phyloP scores from a whole-genome alignment of 352 stramenopile species.

The Aphanomyces euteiches region DNA sequence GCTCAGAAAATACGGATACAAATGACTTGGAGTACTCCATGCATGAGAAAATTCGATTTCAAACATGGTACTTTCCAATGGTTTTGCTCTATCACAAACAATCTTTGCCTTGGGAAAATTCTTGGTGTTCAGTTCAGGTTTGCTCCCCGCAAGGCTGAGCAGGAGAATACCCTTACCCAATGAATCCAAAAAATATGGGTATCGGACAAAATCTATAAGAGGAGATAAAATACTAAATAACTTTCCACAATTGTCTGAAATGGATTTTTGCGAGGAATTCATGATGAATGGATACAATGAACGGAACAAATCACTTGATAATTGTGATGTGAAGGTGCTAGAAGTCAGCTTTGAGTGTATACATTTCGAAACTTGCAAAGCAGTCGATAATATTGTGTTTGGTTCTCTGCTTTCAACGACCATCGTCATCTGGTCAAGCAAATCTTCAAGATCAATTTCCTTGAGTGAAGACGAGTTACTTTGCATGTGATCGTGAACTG shows the following conservation, averaged over 20 bases:
- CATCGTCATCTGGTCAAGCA: neutral
- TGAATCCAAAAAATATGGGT: neutral
- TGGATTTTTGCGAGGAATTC: neutral
- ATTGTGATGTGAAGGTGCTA: too few species aligned
- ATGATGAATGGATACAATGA: conserved; percentile 22
- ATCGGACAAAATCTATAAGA: neutral
- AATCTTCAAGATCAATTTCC: conserved; percentile 15
- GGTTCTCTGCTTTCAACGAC: neutral
- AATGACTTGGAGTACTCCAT: neutral
- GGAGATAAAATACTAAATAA: neutral
- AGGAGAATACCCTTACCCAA: conserved; percentile 11
- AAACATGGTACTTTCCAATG: neutral
- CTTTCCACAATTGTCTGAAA: conserved; percentile 3
- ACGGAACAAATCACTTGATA: neutral
- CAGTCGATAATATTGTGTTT: neutral
- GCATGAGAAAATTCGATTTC: neutral
- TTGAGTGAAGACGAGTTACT: conserved; percentile 2
- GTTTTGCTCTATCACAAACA: conserved; percentile 1
- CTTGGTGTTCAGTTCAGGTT: neutral
- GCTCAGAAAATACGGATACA: conserved; percentile 19
- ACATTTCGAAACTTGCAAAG: conserved; percentile 9
- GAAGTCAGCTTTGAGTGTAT: neutral
- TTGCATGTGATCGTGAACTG: neutral
- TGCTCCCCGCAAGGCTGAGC: neutral
- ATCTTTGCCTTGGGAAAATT: conserved; percentile 4